phyloP scores from a whole-genome alignment of 495 filamentous ascomycete genomes.

The Tuber umbilicatum region DNA sequence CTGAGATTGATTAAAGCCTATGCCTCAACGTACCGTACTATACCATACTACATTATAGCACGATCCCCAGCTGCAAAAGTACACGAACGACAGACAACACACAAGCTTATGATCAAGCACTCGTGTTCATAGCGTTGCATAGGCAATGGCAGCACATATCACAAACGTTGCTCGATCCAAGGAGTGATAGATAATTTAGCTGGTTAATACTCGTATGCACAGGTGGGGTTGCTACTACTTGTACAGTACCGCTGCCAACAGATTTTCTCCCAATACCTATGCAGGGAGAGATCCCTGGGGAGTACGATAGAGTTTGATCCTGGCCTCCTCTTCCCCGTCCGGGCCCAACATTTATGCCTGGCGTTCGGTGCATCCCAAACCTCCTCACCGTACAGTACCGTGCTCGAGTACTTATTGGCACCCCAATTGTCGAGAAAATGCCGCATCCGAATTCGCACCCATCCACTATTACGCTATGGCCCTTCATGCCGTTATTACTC shows the following conservation, averaged over 20 bases:
- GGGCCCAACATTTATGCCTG: not conserved
- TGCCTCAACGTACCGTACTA: not conserved
- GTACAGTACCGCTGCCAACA: too few species aligned
- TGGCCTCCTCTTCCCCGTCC: not conserved
- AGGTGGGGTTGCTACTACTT: not conserved
- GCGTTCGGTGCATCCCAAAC: not conserved
- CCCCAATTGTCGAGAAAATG: not conserved
- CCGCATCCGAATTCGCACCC: not conserved
- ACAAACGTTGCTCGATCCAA: not conserved
- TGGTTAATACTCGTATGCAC: not conserved
- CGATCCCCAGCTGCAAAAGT: not conserved
- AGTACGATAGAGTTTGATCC: not conserved
- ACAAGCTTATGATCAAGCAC: not conserved
- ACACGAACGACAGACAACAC: not conserved
- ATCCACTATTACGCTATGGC: conserved; percentile 3
- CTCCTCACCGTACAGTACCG: not conserved
- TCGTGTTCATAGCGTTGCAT: not conserved
- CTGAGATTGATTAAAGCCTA: not conserved
- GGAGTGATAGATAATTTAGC: not conserved
- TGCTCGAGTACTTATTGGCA: not conserved
- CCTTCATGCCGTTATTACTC: not conserved
- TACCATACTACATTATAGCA: not conserved
- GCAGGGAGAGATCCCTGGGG: not conserved
- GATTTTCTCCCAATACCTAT: not conserved
- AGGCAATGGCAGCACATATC: not conserved